Conservation (phyloP, 345 rosid genomes). For the Citrus maxima region DNA sequence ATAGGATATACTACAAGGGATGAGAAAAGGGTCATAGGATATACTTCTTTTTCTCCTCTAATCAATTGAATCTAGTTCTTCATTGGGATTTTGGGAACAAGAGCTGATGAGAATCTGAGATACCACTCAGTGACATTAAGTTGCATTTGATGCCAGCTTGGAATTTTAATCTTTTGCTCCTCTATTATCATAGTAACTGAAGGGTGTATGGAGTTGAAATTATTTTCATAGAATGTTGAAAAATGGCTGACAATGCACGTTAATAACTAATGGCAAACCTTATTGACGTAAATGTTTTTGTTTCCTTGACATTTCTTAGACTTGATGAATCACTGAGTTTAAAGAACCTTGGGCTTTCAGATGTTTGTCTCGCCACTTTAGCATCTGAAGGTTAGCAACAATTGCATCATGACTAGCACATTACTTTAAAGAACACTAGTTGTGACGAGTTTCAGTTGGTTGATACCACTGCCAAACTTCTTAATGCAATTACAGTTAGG, state of each 20-base stretch:
- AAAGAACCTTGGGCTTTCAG: slow-evolving; percentile 77
- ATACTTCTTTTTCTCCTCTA: too few species aligned
- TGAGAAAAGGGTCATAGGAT: too few species aligned
- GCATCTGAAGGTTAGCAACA: slow-evolving; percentile 46
- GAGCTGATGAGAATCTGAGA: not conserved
- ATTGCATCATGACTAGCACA: not conserved
- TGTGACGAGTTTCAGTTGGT: not conserved
- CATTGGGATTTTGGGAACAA: not conserved
- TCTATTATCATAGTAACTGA: not conserved
- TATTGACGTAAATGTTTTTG: not conserved
- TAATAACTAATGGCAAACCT: not conserved
- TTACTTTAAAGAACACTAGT: not conserved
- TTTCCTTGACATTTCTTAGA: slow-evolving; percentile 38
- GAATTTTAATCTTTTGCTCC: not conserved
- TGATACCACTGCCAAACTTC: not conserved
- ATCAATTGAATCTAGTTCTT: not conserved
- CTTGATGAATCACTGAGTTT: slow-evolving; percentile 66
- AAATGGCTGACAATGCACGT: not conserved
- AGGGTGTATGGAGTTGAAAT: not conserved
- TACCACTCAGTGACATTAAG: too few species aligned
- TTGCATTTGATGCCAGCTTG: too few species aligned
- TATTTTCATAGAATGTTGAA: not conserved
- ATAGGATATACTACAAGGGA: too few species aligned
- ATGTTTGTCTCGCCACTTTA: slow-evolving; percentile 76
- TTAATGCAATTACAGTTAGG: not conserved